Conservation (phyloP, 257 asterid genomes). For the Verbascum thapsus region DNA sequence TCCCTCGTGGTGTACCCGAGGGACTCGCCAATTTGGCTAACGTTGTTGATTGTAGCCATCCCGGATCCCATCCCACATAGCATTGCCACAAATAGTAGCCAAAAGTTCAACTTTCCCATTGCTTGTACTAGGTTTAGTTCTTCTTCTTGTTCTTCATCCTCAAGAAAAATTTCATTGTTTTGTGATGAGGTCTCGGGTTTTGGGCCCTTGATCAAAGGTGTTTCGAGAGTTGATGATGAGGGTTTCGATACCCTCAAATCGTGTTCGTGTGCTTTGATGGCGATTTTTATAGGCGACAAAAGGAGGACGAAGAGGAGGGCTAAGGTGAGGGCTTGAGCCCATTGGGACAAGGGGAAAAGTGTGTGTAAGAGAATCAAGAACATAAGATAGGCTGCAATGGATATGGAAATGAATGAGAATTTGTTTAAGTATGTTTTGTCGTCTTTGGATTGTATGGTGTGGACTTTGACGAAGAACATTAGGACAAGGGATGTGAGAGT, state of each 20-base stretch:
- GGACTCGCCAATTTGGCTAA: conserved; percentile 94
- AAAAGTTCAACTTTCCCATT: conserved; percentile 59
- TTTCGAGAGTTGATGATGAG: conserved; percentile 28
- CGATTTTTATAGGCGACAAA: conserved; percentile 56
- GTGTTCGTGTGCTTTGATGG: conserved; percentile 45
- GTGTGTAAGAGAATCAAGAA: conserved; percentile 57
- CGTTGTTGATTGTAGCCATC: conserved; percentile 83
- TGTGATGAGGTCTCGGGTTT: too few species aligned
- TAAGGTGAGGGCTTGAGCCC: conserved; percentile 46
- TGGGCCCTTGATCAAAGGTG: conserved; percentile 45
- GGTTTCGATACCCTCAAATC: conserved; percentile 21
- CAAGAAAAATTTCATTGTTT: conserved; percentile 29
- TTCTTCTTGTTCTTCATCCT: conserved; percentile 31
- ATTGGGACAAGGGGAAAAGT: conserved; percentile 40
- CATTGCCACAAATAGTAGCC: conserved; percentile 83
- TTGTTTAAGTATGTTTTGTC: conserved; percentile 57
- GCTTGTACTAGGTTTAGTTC: conserved; percentile 71
- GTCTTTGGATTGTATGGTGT: conserved; percentile 34
- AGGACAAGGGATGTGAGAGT: conserved; percentile 57
- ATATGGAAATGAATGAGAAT: conserved; percentile 63
- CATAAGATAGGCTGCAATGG: conserved; percentile 67
- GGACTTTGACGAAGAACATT: conserved; percentile 69
- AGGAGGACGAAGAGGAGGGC: conserved; percentile 60
- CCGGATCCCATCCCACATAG: conserved; percentile 97
- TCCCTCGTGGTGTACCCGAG: conserved; percentile 60